A percentile compares a stretch with the other conserved stretches of the same genome.
phyloP scores from a whole-genome alignment of 2,329 filamentous ascomycete genomes.

The Colletotrichum noveboracense region DNA sequence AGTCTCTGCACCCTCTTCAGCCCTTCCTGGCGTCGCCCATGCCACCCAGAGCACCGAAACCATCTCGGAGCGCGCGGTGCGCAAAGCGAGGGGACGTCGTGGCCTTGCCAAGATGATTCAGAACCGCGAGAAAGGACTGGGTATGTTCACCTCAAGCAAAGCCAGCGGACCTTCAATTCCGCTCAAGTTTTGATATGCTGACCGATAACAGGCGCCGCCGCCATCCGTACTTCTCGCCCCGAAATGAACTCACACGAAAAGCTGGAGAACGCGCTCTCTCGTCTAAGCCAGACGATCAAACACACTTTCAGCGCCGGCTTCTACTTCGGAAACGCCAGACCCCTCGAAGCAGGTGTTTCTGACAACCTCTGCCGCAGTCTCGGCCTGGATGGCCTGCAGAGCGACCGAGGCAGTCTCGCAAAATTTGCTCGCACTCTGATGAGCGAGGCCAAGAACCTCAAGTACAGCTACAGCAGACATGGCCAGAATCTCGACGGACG shows the following conservation, averaged over 20 bases:
- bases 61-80: neutral
- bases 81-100: neutral
- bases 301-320: neutral
- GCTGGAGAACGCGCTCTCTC: neutral
- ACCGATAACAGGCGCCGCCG: neutral
- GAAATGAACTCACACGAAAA: neutral
- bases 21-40: neutral
- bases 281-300: neutral
- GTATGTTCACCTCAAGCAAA: neutral
- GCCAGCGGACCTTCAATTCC: rapidly evolving
- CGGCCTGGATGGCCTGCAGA: neutral
- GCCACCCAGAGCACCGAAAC: neutral
- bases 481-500: neutral
- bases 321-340: neutral
- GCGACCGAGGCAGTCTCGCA: rapidly evolving
- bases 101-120: neutral
- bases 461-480: neutral
- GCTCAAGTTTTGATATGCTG: rapidly evolving
- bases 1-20: neutral
- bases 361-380: neutral
- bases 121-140: neutral
- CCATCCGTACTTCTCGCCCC: neutral
- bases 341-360: neutral
- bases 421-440: neutral
- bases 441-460: neutral